Evolutionary conservation across 768 basidiomycete genomes (phyloP), one percentile per base, ranked within the genome.

Genomic region (Leccinum rimulosum): DNA sequence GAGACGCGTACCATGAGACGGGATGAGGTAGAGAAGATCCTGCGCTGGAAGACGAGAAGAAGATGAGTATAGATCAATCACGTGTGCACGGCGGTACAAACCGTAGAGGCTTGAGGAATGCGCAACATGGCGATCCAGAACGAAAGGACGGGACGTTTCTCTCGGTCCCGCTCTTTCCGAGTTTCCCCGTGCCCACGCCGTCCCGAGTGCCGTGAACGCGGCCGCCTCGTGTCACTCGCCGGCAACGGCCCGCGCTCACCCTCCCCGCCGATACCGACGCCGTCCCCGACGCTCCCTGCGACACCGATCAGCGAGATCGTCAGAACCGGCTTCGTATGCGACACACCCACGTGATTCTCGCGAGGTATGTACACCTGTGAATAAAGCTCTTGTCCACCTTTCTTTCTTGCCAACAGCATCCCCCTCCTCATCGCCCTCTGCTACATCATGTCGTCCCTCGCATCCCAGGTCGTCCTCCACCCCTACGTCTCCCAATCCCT

Each of bases 401-500:
- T 40, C 48, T 33, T 25, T 33, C 1, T 3, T 12, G 12, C 33
- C 12, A 9, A 45, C 30, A 56, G 58, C 57, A 27, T 71, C 49
- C 52, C 58, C 36, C 19, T 70, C 15, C 22, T 67, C 54, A 35
- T 52, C 9, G 57, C 53, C 12, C 54, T 67, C 19, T 59, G 40
- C 35, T 49, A 38, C 57, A 30, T 36, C 11, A 73, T 75, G 73
- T 64, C 73, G 6, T 61, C 61, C 77, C 70, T 84, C 53, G 86
- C 87, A 25, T 84, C 88, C 19, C 91, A 95, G 68, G 69, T 96
- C 62, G 80, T 98, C 58, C 82, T 98, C 49, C 94, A 98, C 66
- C 96, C 96, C 9, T 77, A 82, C 1, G 80, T 93, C 33, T 88
- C 89, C 36, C 84, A 89, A 61, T 75, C 83, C 27, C 77, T 98